These are phyloP conservation scores for Lophiostoma macrostomum DNA, from an alignment of 495 filamentous ascomycete species.

Conservation along the genomic window DNA sequence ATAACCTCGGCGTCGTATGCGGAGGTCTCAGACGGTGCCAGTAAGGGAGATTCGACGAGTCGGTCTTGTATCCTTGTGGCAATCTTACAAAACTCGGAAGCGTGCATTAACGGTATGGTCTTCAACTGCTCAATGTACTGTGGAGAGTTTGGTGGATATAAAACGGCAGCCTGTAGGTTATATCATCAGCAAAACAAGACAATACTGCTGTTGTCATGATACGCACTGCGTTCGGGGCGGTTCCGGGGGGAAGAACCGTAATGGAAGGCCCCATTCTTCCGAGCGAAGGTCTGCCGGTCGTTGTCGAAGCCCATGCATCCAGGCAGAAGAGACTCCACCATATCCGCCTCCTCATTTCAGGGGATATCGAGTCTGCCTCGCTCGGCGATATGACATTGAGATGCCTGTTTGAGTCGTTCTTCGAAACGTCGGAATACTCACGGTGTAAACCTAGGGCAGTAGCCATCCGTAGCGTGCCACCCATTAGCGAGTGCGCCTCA, in stretches of 20 bases:
- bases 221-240: conserved; percentile 46
- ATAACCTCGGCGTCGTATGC: conserved; percentile 65
- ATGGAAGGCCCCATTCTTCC: conserved; percentile 71
- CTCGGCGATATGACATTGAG: conserved; percentile 23
- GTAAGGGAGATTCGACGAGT: conserved; percentile 64
- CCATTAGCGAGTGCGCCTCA: conserved; percentile 65
- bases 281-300: conserved; percentile 73
- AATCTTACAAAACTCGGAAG: conserved; percentile 78
- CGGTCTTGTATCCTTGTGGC: conserved; percentile 73
- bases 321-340: conserved; percentile 82
- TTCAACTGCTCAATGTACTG: conserved; percentile 53
- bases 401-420: conserved; percentile 6
- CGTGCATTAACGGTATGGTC: conserved; percentile 69
- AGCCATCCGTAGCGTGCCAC: conserved; percentile 68
- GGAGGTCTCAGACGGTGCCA: conserved; percentile 61
- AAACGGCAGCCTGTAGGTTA: conserved; percentile 7
- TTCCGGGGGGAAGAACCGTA: conserved; percentile 63
- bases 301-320: conserved; percentile 75
- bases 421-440: conserved; percentile 56
- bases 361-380: conserved; percentile 39
- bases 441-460: conserved; percentile 71
- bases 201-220: background rate
- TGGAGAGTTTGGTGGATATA: conserved; percentile 18
- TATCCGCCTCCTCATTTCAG: conserved; percentile 65
- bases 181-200: conserved; percentile 2